Conservation (phyloP, 768 basidiomycete species). For the Clathrus columnatus region DNA sequence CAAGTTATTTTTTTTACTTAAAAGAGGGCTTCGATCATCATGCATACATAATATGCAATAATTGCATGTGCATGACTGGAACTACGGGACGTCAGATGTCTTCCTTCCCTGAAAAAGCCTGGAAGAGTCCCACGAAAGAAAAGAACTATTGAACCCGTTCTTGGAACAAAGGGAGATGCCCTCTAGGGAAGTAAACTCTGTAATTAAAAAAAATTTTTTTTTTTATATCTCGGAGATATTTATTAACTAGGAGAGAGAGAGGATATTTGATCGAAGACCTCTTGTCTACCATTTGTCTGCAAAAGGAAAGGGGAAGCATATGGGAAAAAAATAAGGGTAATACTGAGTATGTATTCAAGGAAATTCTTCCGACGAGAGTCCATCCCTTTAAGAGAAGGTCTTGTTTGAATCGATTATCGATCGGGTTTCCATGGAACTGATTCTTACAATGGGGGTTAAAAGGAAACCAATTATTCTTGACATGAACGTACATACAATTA, state of each 20-base stretch:
- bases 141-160: not conserved
- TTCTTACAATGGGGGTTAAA: not conserved
- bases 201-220: too few relatives aligned
- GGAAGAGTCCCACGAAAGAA: not conserved
- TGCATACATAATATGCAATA: not conserved
- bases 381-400: too few relatives aligned
- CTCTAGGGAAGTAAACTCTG: not conserved
- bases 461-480: too few relatives aligned
- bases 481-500: too few relatives aligned
- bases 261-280: too few relatives aligned
- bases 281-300: too few relatives aligned
- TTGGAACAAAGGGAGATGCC: not conserved
- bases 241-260: not conserved
- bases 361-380: too few relatives aligned
- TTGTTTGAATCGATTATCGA: not conserved
- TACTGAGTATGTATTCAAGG: too few relatives aligned
- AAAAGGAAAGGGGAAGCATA: too few relatives aligned
- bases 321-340: not conserved
- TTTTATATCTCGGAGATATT: not conserved
- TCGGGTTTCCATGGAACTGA: not conserved
- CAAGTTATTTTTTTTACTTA: too few relatives aligned
- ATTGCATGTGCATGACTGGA: not conserved
- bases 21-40: not conserved
- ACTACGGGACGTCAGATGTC: not conserved
- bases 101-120: not conserved